A percentile compares a stretch with the other conserved stretches of the same genome.
Conservation (phyloP, 306 rosid species). For the Cucumis hystrix region DNA sequence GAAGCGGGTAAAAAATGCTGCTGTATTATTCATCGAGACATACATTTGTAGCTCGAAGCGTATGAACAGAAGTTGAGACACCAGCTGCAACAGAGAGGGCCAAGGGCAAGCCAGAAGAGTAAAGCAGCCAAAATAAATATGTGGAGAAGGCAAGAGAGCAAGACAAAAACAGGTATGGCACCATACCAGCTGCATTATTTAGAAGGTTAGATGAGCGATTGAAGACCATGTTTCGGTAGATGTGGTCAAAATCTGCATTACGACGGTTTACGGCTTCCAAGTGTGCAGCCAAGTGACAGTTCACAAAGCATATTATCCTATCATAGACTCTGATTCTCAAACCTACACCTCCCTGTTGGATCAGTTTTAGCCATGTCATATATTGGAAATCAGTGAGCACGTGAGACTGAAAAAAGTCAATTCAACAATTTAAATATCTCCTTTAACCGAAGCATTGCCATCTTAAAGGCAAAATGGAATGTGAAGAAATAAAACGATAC, state of each 20-base stretch:
- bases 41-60: conserved; percentile 66
- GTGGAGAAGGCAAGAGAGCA: conserved; percentile 88
- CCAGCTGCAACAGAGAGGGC: conserved; percentile 87
- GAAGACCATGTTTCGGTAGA: conserved; percentile 84
- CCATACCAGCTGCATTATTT: conserved; percentile 84
- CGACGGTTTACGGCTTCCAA: conserved; percentile 95
- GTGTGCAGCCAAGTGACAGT: conserved; percentile 99
- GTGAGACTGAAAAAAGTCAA: not conserved
- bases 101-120: conserved; percentile 93
- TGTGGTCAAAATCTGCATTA: conserved; percentile 96
- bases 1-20: not conserved
- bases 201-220: conserved; percentile 71
- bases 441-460: not conserved
- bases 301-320: conserved; percentile 96
- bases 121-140: conserved; percentile 89
- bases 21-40: conserved; percentile 8
- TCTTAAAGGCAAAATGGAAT: not conserved
- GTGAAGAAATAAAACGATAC: not conserved
- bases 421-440: not conserved
- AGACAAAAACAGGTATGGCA: conserved; percentile 71
- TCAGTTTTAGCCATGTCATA: conserved; percentile 18
- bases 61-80: conserved; percentile 61
- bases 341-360: conserved; percentile 93
- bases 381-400: conserved; percentile 8
- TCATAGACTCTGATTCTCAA: conserved; percentile 94